Evolutionary conservation across 768 basidiomycete genomes (phyloP), one percentile per base, ranked within the genome.

Genomic region (Sistotremastrum suecicum): DNA sequence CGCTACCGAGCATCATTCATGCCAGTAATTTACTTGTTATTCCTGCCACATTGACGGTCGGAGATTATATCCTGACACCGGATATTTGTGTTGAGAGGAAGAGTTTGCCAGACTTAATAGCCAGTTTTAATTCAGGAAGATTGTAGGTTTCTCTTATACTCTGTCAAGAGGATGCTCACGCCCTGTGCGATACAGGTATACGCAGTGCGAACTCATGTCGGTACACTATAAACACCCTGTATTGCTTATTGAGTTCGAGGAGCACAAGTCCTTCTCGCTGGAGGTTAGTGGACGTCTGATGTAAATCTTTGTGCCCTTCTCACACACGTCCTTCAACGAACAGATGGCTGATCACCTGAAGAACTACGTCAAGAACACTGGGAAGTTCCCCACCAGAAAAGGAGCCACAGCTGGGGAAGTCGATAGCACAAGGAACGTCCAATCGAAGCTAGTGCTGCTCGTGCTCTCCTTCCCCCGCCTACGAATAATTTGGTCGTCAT

Each of bases 71-170:
- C 45, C 64, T 98, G 40, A 83, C 87, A 1, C 95, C 94, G 0
- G 88, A 94, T 49, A 92, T 98, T 51, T 92, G 88, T 51, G 83
- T 99, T 2, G 95, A 99, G 63, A 70, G 94, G 47, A 99, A 99
- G 66, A 92, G 92, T 53, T 68, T 98, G 42, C 71, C 91, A 0
- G 95, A 99, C 67, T 57, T 99, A 43, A 74, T 91, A n/a, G 75
- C 80, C 10, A 92, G 88, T 67, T 94, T 98, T 60, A 90, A 83
- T 47, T 94, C 80, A 55, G 94, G 94, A 10, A 71, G 95, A 46
- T 61, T 99, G 95, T 95, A 53, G 66, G 89, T 72, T 3, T 7
- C 20, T 28, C 32, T 34, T 44, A 29, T 5, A 30, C 7, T 46
- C 33, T 11, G 12, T 8, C 31, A 20, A 11, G 10, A 34, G 9